Percentiles rank a stretch among this genome's conserved stretches.
Evolutionary conservation across 768 basidiomycete species (phyloP).

Genomic region (Tephrocybe rancida): DNA sequence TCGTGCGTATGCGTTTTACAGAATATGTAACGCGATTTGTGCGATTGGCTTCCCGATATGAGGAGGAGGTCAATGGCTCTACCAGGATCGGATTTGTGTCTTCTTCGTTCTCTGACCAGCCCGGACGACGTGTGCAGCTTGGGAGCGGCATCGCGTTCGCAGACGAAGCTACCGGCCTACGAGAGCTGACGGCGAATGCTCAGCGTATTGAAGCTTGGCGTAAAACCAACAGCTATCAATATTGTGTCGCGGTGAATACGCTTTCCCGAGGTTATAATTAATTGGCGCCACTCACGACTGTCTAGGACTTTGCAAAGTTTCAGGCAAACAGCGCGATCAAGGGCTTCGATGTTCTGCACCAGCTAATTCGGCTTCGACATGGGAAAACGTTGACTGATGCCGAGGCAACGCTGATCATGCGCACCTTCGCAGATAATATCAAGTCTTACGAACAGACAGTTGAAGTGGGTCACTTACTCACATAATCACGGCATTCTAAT

Average conservation of each 20-base stretch:
- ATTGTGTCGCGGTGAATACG: conserved; percentile 60
- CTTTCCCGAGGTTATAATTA: background rate
- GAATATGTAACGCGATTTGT: conserved; percentile 91
- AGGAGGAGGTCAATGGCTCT: conserved; percentile 77
- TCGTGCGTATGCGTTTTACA: conserved; percentile 86
- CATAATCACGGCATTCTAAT: background rate
- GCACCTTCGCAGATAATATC: conserved; percentile 69
- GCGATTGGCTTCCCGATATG: conserved; percentile 86
- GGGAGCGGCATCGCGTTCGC: conserved; percentile 83
- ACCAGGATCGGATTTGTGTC: conserved; percentile 80
- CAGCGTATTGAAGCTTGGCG: conserved; percentile 94
- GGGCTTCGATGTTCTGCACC: conserved; percentile 85
- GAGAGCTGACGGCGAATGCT: conserved; percentile 76
- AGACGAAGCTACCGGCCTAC: conserved; percentile 66
- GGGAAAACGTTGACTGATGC: conserved; percentile 69
- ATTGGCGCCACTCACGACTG: conserved; percentile 3
- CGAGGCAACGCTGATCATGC: conserved; percentile 78
- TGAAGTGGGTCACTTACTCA: conserved; percentile 56
- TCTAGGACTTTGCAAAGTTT: conserved; percentile 68
- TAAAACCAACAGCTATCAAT: conserved; percentile 77
- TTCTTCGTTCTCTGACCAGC: conserved; percentile 48
- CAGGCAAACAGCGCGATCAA: conserved; percentile 62
- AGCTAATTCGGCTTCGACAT: conserved; percentile 78
- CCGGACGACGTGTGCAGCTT: conserved; percentile 50
- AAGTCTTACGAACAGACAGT: conserved; percentile 86